Base-by-base conservation (phyloP, 306 rosid species). In the Rubus idaeus region DNA sequence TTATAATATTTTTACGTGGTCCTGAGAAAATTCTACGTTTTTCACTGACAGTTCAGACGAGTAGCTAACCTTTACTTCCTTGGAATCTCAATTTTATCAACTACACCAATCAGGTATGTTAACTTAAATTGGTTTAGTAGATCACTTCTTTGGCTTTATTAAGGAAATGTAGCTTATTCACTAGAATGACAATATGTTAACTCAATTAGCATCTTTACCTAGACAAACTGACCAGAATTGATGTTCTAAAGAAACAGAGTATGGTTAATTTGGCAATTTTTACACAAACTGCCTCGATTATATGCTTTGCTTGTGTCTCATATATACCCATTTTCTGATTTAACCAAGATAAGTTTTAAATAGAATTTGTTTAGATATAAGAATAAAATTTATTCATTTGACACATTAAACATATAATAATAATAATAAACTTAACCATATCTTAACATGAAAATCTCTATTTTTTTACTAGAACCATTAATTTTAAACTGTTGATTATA, bases 41-140 rank as follows among this genome's bases (percentile, higher is more conserved):
- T 83, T 81, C 63, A 74, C 62, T 86, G 90, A 77, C 98, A 95
- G 98, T 95, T 95, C 90, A 90, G 98, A 67, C 95, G 98, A 87
- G 98, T 95, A 85, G 98, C 98, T 74, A 95, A 95, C 80, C 92
- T 92, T 76, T 95, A 95, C 88, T 95, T 95, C 77, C 98, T 95
- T 79, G 80, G 93, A 39, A 95, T 95, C 86, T 92, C 98, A 78
- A 90, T 90, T 87, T 86, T 95, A 77, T 95, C 98, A 81, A 86
- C 95, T 60, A 92, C 98, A 16, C 97, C 96, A 35, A 92, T 92
- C 82, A 95, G 98, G 98, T 90, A 77, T 57, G 80, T 49, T 53
- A 68, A 46, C 41, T 67, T 52, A 21, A 39, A n/a, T 73, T n/a
- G 35, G 35, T 30, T 67, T 75, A 74, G 61, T 62, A 6, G 30